Evolutionary conservation across 2,329 filamentous ascomycete genomes (phyloP).

Genomic region (Colletotrichum euphorbiae): DNA sequence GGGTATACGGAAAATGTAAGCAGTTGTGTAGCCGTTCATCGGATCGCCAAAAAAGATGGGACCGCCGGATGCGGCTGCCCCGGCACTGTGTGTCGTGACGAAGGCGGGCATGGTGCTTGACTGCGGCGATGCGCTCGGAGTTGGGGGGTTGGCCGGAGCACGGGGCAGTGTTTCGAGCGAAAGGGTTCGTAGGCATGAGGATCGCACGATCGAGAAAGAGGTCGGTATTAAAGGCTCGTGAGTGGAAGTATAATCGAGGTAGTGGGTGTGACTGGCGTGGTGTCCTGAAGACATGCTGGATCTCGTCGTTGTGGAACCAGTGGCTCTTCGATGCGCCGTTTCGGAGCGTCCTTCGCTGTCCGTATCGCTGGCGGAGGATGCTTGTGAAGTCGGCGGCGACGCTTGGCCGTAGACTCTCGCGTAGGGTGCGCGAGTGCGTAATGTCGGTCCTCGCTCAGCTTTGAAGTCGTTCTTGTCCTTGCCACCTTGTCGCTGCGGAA

Average conservation of each 20-base stretch:
- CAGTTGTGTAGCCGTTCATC: slow-evolving; percentile 74
- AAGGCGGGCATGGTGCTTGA: slow-evolving; percentile 58
- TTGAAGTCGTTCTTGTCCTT: slow-evolving; percentile 44
- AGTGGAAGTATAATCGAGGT: slow-evolving; percentile 75
- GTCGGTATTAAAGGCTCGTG: slow-evolving; percentile 71
- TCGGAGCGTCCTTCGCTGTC: slow-evolving; percentile 62
- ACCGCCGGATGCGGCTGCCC: slow-evolving; percentile 69
- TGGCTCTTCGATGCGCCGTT: slow-evolving; percentile 55
- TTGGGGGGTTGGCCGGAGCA: slow-evolving; percentile 50
- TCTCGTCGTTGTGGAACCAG: slow-evolving; percentile 61
- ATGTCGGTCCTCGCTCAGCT: slow-evolving; percentile 63
- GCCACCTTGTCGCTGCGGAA: slow-evolving; percentile 62
- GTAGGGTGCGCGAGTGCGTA: slow-evolving; percentile 71
- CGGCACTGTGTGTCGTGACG: slow-evolving; percentile 65
- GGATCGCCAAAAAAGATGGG: slow-evolving; percentile 78
- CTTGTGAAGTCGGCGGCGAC: slow-evolving; percentile 65
- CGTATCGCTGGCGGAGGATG: slow-evolving; percentile 61
- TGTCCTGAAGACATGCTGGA: slow-evolving; percentile 66
- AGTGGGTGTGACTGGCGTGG: slow-evolving; percentile 72
- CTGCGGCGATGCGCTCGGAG: slow-evolving; percentile 45
- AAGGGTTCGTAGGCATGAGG: slow-evolving; percentile 73
- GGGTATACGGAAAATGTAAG: slow-evolving; percentile 77
- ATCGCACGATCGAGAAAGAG: slow-evolving; percentile 75
- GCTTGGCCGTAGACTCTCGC: slow-evolving; percentile 67
- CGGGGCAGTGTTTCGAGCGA: slow-evolving; percentile 75